Evolutionary conservation across 2,329 filamentous ascomycete species (phyloP), one percentile per base, ranked within the genome.

Genomic region (Exophiala spinifera): DNA sequence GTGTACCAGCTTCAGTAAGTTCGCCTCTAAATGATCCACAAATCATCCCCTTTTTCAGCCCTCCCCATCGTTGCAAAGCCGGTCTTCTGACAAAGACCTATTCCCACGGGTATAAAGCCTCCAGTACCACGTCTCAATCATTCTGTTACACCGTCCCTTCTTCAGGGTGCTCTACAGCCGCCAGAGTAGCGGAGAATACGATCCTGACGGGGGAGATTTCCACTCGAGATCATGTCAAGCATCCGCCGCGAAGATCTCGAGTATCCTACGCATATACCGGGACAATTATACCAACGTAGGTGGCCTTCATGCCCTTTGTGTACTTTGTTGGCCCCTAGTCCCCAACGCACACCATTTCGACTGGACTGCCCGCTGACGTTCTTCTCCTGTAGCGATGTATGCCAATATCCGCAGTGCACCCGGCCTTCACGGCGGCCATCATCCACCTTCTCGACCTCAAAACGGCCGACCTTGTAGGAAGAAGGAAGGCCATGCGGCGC

Each of bases 61-160:
- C n/a, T n/a, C n/a, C n/a, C n/a, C n/a, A n/a, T n/a, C n/a, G n/a
- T n/a, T n/a, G n/a, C n/a, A n/a, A n/a, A n/a, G n/a, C n/a, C n/a
- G n/a, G 15, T 13, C 13, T 15, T 40, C 37, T n/a, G n/a, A n/a
- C 15, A 17, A 20, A 40, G 10, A 17, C 15, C 19, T 40, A 14
- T 19, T 17, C 11, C n/a, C 1, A 5, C 19, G 39, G n/a, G 20
- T 13, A 15, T 20, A 13, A 11, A 7, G 39, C 6, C n/a, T 25
- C 20, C 51, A 53, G 37, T 53, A 53, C 28, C 51, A 53, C 37
- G 31, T 36, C 17, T 8, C 37, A 4, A 14, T 43, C 14, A 53
- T 53, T 20, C 36, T 53, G 4, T 37, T 53, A 3, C 51, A 53
- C 25, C 51, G 51, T 6, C 51, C 51, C 6, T 53, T 53, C 45